Percentiles rank a stretch among this genome's conserved stretches.
phyloP scores from a whole-genome alignment of 2,329 filamentous ascomycete genomes.

The Epichloe scottii region DNA sequence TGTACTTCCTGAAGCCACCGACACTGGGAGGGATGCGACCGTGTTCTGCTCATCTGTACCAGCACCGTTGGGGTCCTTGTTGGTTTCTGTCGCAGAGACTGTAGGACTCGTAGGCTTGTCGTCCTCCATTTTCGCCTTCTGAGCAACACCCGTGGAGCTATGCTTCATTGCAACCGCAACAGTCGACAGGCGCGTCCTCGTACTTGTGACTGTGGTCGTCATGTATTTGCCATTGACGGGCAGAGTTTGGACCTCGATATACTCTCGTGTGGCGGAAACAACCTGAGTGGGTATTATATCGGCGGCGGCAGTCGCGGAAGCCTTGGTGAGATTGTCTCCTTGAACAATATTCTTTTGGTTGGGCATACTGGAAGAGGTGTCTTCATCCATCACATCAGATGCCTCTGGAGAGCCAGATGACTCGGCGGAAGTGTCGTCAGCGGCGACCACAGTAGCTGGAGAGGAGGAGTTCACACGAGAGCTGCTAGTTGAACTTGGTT shows the following conservation, averaged over 20 bases:
- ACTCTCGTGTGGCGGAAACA: neutral
- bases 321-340: neutral
- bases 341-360: neutral
- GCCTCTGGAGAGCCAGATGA: neutral
- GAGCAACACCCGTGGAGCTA: neutral
- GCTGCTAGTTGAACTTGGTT: no score
- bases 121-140: constrained; percentile 1
- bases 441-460: neutral
- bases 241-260: neutral
- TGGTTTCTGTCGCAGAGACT: no score
- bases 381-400: neutral
- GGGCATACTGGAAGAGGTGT: neutral
- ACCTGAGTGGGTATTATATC: neutral
- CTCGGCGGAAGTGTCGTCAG: neutral
- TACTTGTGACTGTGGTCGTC: constrained; percentile 13
- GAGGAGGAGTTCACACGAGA: neutral
- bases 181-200: constrained; percentile 6
- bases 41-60: neutral
- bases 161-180: constrained; percentile 8
- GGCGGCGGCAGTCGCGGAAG: neutral
- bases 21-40: neutral
- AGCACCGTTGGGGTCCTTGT: no score
- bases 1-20: neutral
- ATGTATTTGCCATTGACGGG: constrained; percentile 9
- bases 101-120: neutral